Percentiles rank a stretch among this genome's conserved stretches.
Evolutionary conservation across 108 stramenopile genomes (phyloP).

Genomic region (Pseudonitzschia delicatissima): DNA sequence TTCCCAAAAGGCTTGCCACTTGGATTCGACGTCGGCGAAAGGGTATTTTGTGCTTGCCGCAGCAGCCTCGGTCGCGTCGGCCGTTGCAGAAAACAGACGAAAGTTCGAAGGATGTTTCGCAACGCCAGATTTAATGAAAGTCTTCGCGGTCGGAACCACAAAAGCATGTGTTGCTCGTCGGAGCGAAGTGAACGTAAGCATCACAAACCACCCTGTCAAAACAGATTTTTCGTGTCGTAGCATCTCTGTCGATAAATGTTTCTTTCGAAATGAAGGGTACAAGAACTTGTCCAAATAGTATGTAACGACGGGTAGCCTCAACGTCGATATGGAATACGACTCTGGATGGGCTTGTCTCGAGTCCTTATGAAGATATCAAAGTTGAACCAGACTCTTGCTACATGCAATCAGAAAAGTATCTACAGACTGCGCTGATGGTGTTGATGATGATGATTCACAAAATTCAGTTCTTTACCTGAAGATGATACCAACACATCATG

Average conservation of each 20-base stretch:
- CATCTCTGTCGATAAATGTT: background rate
- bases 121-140: background rate
- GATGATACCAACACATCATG: too few species aligned
- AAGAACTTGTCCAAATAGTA: too few species aligned
- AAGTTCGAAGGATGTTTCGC: background rate
- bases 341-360: too few species aligned
- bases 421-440: too few species aligned
- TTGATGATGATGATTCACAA: background rate
- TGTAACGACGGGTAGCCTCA: too few species aligned
- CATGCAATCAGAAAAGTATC: too few species aligned
- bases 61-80: background rate
- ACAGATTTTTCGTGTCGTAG: background rate
- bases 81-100: background rate
- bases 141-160: background rate
- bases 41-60: conserved; percentile 49
- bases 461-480: background rate
- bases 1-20: conserved; percentile 89
- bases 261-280: too few species aligned
- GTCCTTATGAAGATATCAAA: too few species aligned
- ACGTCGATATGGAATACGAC: too few species aligned
- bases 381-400: too few species aligned
- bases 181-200: conserved; percentile 7
- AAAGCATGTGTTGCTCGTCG: conserved; percentile 7
- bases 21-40: conserved; percentile 74
- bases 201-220: background rate